A percentile compares a stretch with the other conserved stretches of the same genome.
These are phyloP conservation scores for Pichia sp. DNA, from an alignment of 1,139 yeast species.

Conservation along the genomic window DNA sequence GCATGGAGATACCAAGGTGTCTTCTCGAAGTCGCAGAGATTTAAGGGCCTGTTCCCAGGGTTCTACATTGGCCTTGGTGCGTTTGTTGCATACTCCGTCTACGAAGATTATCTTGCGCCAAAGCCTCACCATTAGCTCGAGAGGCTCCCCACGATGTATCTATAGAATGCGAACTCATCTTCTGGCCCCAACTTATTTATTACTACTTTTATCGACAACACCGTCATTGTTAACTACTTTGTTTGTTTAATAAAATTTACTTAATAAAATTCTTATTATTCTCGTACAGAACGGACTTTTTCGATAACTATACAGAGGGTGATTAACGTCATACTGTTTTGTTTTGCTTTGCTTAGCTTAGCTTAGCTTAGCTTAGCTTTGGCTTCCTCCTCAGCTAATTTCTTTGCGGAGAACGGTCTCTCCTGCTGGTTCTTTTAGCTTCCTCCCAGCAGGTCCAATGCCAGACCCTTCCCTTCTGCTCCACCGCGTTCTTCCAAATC, in stretches of 20 bases:
- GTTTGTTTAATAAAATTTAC: slow-evolving; percentile 2
- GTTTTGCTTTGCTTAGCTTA: no score
- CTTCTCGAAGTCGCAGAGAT: slow-evolving; percentile 67
- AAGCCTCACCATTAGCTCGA: slow-evolving; percentile 28
- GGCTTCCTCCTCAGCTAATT: background rate
- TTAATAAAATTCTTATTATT: slow-evolving; percentile 10
- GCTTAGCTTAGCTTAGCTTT: background rate
- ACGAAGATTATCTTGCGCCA: slow-evolving; percentile 48
- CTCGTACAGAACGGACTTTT: background rate
- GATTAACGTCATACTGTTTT: no score
- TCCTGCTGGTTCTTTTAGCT: slow-evolving; percentile 36
- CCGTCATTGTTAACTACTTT: background rate
- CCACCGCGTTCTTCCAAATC: slow-evolving; percentile 85
- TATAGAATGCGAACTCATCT: background rate
- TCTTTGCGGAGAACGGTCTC: slow-evolving; percentile 31
- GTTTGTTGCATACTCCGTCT: slow-evolving; percentile 60
- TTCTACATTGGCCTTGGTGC: slow-evolving; percentile 78
- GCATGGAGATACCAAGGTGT: slow-evolving; percentile 91
- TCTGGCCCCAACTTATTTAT: background rate
- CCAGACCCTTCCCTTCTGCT: slow-evolving; percentile 54
- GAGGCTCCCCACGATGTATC: background rate
- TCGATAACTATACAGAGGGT: background rate
- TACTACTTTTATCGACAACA: background rate
- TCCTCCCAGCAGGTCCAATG: slow-evolving; percentile 83
- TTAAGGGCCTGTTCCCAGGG: slow-evolving; percentile 77